These are phyloP conservation scores for Gryganskiella cystojenkinii DNA, from an alignment of 192 early-diverging fungal species.

Conservation along the genomic window DNA sequence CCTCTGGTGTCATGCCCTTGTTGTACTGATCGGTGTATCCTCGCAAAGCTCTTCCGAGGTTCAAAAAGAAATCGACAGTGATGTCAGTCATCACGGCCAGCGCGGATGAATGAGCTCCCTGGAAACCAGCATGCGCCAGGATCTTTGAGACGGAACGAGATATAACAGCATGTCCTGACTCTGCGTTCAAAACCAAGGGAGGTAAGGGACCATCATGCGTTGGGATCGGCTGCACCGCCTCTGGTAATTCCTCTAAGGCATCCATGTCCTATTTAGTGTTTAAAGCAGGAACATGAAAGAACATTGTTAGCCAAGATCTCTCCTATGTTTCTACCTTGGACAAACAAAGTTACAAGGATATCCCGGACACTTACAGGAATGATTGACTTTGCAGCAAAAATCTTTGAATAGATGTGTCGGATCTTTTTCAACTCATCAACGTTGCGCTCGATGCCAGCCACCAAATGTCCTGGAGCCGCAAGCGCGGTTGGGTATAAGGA, in stretches of 20 bases:
- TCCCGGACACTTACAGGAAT: slow-evolving; percentile 46
- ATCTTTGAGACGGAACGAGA: slow-evolving; percentile 72
- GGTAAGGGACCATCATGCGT: slow-evolving; percentile 52
- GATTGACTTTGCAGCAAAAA: slow-evolving; percentile 49
- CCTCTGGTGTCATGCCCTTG: slow-evolving; percentile 78
- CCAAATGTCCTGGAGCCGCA: slow-evolving; percentile 51
- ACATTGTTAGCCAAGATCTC: neutral
- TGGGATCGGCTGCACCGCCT: slow-evolving; percentile 19
- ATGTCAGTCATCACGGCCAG: slow-evolving; percentile 82
- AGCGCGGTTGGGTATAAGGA: slow-evolving; percentile 54
- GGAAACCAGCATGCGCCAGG: slow-evolving; percentile 91
- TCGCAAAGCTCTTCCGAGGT: slow-evolving; percentile 84
- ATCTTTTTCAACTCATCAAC: slow-evolving; percentile 55
- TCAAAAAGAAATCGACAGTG: slow-evolving; percentile 81
- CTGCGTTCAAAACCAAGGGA: slow-evolving; percentile 64
- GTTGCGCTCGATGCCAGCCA: slow-evolving; percentile 55
- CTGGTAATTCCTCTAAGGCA: slow-evolving; percentile 29
- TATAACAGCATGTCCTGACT: slow-evolving; percentile 67
- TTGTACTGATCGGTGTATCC: slow-evolving; percentile 82
- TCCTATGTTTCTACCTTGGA: neutral
- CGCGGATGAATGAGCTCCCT: slow-evolving; percentile 74
- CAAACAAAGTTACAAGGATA: neutral
- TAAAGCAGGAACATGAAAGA: neutral
- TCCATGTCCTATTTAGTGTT: slow-evolving; percentile 27
- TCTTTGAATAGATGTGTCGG: slow-evolving; percentile 58